These are phyloP conservation scores for Colletotrichum nymphaeae DNA, from an alignment of 2,329 filamentous ascomycete genomes.

Conservation along the genomic window DNA sequence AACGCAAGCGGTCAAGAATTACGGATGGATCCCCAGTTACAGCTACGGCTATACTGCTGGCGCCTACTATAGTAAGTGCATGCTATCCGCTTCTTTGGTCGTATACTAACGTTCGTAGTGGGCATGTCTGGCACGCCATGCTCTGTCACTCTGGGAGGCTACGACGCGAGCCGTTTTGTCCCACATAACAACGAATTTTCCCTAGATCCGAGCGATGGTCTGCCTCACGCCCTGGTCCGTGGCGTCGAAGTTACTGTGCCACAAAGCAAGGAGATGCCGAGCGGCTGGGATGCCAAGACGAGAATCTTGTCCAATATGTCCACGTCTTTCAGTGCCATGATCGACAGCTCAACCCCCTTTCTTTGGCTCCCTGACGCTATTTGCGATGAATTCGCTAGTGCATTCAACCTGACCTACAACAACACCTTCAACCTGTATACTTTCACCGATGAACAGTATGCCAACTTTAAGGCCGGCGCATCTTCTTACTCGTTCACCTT, in stretches of 20 bases:
- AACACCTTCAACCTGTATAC: slow-evolving; percentile 72
- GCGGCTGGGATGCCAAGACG: slow-evolving; percentile 53
- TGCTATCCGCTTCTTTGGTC: slow-evolving; percentile 29
- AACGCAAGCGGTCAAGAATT: slow-evolving; percentile 67
- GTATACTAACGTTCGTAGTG: slow-evolving; percentile 46
- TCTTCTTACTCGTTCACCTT: slow-evolving; percentile 67
- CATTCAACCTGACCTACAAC: slow-evolving; percentile 75
- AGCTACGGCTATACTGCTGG: slow-evolving; percentile 83
- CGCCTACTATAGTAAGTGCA: slow-evolving; percentile 73
- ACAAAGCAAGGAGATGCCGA: slow-evolving; percentile 44
- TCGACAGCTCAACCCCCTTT: slow-evolving; percentile 74
- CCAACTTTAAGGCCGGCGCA: slow-evolving; percentile 51
- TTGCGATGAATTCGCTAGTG: slow-evolving; percentile 73
- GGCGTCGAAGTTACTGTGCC: slow-evolving; percentile 58
- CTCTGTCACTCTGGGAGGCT: slow-evolving; percentile 77
- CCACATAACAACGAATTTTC: slow-evolving; percentile 71
- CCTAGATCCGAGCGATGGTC: slow-evolving; percentile 64
- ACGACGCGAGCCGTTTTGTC: slow-evolving; percentile 71
- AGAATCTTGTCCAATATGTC: slow-evolving; percentile 56
- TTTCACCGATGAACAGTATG: slow-evolving; percentile 68
- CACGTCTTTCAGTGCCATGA: slow-evolving; percentile 61
- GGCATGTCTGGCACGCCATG: slow-evolving; percentile 55
- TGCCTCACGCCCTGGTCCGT: slow-evolving; percentile 70
- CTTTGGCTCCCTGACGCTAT: slow-evolving; percentile 70
- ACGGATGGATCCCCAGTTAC: slow-evolving; percentile 74